A percentile compares a stretch with the other conserved stretches of the same genome.
Evolutionary conservation across 73 alveolate species (phyloP).

Genomic region (Paramecium octaurelia): DNA sequence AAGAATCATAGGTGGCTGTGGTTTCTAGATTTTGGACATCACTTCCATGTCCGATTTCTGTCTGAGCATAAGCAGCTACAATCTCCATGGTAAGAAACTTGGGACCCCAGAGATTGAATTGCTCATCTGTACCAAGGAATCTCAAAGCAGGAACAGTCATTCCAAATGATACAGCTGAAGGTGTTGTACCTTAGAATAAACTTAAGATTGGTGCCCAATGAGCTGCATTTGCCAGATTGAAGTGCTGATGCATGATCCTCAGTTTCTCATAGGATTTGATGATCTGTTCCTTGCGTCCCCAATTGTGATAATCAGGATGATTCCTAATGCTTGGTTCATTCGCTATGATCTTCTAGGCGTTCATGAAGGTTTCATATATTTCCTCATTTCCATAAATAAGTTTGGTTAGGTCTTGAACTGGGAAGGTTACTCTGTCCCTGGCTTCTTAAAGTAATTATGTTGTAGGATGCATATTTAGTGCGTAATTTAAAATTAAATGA

Average conservation of each 20-base stretch:
- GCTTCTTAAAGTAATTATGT: conserved; percentile 31
- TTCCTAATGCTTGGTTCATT: not conserved
- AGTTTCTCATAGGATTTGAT: not conserved
- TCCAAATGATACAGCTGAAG: conserved; percentile 11
- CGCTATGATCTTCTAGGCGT: not conserved
- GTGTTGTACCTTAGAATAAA: conserved; percentile 17
- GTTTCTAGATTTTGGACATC: conserved; percentile 79
- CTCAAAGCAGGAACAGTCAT: conserved; percentile 60
- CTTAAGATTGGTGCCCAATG: not conserved
- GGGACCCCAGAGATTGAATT: conserved; percentile 53
- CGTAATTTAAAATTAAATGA: not conserved
- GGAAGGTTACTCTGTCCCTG: not conserved
- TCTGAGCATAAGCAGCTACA: conserved; percentile 75
- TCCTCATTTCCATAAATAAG: not conserved
- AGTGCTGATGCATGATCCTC: not conserved
- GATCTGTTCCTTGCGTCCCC: not conserved
- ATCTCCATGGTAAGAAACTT: conserved; percentile 50
- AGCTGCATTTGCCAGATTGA: not conserved
- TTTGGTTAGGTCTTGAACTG: not conserved
- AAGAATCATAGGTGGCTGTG: conserved; percentile 71
- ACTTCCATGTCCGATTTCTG: conserved; percentile 91
- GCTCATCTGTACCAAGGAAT: conserved; percentile 55
- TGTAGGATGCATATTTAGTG: conserved; percentile 35
- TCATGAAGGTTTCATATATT: not conserved
- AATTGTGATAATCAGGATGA: conserved; percentile 8